phyloP scores from a whole-genome alignment of 225 moss, liverwort and hornwort species.

The Neckera pumila region DNA sequence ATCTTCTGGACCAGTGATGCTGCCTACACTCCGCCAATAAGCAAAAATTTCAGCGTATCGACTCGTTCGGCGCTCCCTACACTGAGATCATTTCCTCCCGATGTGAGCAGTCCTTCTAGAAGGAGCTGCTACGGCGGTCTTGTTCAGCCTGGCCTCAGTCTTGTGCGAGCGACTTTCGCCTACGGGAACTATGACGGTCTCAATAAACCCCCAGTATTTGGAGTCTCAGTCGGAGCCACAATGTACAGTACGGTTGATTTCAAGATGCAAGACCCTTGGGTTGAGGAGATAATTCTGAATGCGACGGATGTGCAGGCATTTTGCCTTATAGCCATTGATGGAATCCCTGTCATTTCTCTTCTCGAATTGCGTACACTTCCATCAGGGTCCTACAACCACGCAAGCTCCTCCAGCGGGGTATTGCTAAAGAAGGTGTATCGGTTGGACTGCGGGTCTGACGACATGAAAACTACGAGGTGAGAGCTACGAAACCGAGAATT shows the following conservation, averaged over 20 bases:
- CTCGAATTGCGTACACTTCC: slow-evolving; percentile 47
- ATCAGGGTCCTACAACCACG: slow-evolving; percentile 33
- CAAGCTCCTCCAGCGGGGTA: slow-evolving; percentile 25
- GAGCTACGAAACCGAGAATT: not conserved
- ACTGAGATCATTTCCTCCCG: slow-evolving; percentile 34
- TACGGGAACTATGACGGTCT: slow-evolving; percentile 36
- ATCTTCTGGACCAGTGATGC: slow-evolving; percentile 40
- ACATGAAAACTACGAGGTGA: slow-evolving; percentile 33
- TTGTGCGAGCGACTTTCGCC: slow-evolving; percentile 45
- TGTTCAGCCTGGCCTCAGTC: slow-evolving; percentile 22
- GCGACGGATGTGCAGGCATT: slow-evolving; percentile 30
- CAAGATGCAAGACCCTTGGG: slow-evolving; percentile 35
- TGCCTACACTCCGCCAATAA: slow-evolving; percentile 28
- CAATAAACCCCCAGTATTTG: slow-evolving; percentile 33
- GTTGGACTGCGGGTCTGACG: slow-evolving; percentile 42
- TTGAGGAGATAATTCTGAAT: slow-evolving; percentile 38
- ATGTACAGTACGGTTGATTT: slow-evolving; percentile 32
- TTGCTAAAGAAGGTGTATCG: slow-evolving; percentile 32
- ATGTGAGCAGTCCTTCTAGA: slow-evolving; percentile 23
- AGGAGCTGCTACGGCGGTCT: slow-evolving; percentile 37
- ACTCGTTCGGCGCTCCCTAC: not conserved
- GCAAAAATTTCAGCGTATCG: slow-evolving; percentile 13
- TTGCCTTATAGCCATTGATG: slow-evolving; percentile 30
- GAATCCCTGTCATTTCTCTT: slow-evolving; percentile 40
- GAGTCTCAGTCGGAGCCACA: slow-evolving; percentile 42